phyloP scores from a whole-genome alignment of 2,329 filamentous ascomycete genomes.

The Graphium sp. region DNA sequence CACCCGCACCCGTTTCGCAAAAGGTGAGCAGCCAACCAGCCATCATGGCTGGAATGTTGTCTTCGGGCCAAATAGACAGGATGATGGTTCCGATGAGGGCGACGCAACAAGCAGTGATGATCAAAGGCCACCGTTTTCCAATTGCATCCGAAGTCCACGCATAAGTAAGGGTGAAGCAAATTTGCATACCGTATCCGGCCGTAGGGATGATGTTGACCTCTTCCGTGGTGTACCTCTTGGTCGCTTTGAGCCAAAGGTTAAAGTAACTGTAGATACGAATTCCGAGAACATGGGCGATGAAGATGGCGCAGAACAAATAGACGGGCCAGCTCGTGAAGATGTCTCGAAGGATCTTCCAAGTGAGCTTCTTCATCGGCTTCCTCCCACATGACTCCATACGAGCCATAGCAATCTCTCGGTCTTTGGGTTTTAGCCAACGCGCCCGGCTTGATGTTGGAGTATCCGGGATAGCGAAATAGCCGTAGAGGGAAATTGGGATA shows the following conservation, averaged over 20 bases:
- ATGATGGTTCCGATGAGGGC: constrained; percentile 16
- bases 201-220: constrained; percentile 36
- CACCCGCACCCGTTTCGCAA: constrained; percentile 15
- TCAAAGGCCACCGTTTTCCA: constrained; percentile 34
- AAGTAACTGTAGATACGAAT: constrained; percentile 19
- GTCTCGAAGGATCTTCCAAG: constrained; percentile 10
- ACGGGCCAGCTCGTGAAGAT: constrained; percentile 14
- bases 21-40: constrained; percentile 18
- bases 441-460: constrained; percentile 12
- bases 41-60: constrained; percentile 16
- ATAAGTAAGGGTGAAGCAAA: constrained; percentile 33
- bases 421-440: constrained; percentile 11
- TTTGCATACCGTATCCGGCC: constrained; percentile 16
- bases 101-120: constrained; percentile 26
- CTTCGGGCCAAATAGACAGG: constrained; percentile 15
- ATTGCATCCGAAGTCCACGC: constrained; percentile 34
- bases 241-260: constrained; percentile 16
- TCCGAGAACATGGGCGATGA: constrained; percentile 15
- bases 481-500: constrained; percentile 14
- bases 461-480: constrained; percentile 16
- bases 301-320: constrained; percentile 15
- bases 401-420: constrained; percentile 11
- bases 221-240: constrained; percentile 11
- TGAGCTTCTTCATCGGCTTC: constrained; percentile 14
- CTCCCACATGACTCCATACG: constrained; percentile 14